Evolutionary conservation across 306 rosid species (phyloP), one percentile per base, ranked within the genome.

Genomic region (Fragaria ananassa): DNA sequence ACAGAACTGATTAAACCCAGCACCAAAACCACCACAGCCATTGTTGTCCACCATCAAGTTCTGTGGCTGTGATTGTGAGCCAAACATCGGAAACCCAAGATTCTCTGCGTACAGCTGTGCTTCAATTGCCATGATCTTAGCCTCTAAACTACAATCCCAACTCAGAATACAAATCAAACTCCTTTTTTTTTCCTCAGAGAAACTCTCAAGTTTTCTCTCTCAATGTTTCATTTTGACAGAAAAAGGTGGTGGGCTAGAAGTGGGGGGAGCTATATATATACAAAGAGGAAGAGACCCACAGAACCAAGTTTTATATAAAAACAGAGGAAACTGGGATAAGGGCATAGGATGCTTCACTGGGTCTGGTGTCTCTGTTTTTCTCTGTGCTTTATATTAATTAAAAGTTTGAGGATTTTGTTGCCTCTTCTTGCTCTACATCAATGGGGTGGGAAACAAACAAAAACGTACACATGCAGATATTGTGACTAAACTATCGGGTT

Each of bases 401-500:
- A 31, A 57, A 63, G 68, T 2, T 15, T 6, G 66, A 60, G 68
- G 66, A 29, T 61, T 61, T 61, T 61, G 67, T 29, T 61, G 64
- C 64, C 64, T 23, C 64, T 23, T 57, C 23, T 57, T 57, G 17
- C 35, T 57, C 34, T 57, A 25, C 35, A 57, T 57, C 64, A 11
- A 61, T 27, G 17, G 41, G 9, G 9, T 61, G 75, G 75, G 71
- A 64, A 10, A 35, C 83, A 87, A 86, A 87, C 87, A 79, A 81
- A 86, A 79, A 88, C 88, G 94, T 84, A 92, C 83, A 69, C 97
- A 91, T 91, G 97, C 96, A 88, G 85, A 88, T 89, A 87, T 87
- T 87, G 96, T 91, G 97, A 89, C 89, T 85, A 81, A 85, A 93
- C 84, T 87, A 81, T 79, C 89, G 93, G 86, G 90, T 91, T 94